Evolutionary conservation across 805 yeast genomes (phyloP), one percentile per base, ranked within the genome.

Genomic region (Candida ipomoeae): DNA sequence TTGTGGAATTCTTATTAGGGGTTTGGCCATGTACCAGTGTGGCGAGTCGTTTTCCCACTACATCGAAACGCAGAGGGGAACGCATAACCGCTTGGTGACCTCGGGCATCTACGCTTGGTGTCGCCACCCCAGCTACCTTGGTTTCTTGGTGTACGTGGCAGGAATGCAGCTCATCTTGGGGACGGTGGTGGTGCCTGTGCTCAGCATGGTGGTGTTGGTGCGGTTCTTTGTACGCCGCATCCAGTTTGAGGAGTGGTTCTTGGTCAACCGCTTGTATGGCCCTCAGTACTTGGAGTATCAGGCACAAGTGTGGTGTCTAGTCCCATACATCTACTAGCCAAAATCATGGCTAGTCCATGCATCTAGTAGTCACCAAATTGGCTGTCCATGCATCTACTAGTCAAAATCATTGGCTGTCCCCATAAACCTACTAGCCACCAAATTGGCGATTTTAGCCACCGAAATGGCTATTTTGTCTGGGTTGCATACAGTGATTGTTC

Each of bases 71-170:
- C 31, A 44, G 5, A 29, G 48, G 10, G 5, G 14, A 21, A 4
- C 35, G 1, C 49, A 52, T 23, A 55, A 54, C 10, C 44, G 40
- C 42, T 55, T 72, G 33, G 63, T 71, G 26, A 69, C 73, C 11
- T 39, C 43, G 13, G 77, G 77, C 1, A 50, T 69, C n/a, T 72
- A 67, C 50, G 35, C 52, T 6, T 55, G 52, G 51, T 48, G 60
- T 26, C 52, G 76, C 45, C 77, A 72, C 50, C 77, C 77, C 15
- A 66, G 73, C 47, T 72, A 72, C 50, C 43, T 67, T 6, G 77
- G 77, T 37, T 71, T 70, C 51, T 63, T 66, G 53, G 44, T 62
- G n/a, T 65, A 64, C 42, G 68, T 60, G 11, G 54, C 65, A 31
- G 76, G 76, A 8, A 46, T 61, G 46, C 71, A 70, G 52, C 21